Base-by-base conservation (phyloP, 805 yeast genomes). In the Metschnikowia colocasiae region DNA sequence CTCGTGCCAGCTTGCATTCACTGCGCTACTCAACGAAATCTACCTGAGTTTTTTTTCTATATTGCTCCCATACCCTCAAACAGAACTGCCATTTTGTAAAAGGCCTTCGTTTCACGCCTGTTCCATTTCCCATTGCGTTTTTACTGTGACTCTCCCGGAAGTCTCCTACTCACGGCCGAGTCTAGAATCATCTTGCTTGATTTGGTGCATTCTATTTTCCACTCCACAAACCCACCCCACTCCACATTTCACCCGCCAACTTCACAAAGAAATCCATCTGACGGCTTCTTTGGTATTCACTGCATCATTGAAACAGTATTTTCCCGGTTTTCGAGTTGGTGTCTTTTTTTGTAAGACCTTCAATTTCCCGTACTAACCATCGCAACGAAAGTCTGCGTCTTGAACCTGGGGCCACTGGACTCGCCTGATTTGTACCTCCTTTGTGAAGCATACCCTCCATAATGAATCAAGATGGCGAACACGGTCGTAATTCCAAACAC, bases 1-100 rank as follows among this genome's bases (percentile, higher is more conserved):
- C 34, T 39, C 42, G 40, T 36, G 40, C 40, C 40, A 29, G 33
- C 42, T 39, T 39, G 42, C 42, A 39, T 39, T 39, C 34, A 39
- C 33, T 39, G 42, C 42, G 42, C 42, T 38, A 39, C 26, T 39
- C 42, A 39, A 29, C 42, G 42, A 29, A 39, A 39, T 29, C 33
- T 25, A 30, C 15, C 42, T 15, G 42, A 39, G 26, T 19, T 39
- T 39, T 39, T 39, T 39, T 39, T 35, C 40, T 37, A 25, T 39
- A 39, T 18, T 34, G 34, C 42, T 39, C 42, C 42, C 26, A 35
- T 22, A 35, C 15, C 19, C 25, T 22, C 25, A 22, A 20, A n/a
- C 38, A 12, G 12, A 16, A 26, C 32, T n/a, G 41, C 30, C 41
- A 38, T 16, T 26, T n/a, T 18, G 8, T 38, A 27, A n/a, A 35